Base-by-base conservation (phyloP, 352 stramenopile species). In the Globisporangium irregulare region DNA sequence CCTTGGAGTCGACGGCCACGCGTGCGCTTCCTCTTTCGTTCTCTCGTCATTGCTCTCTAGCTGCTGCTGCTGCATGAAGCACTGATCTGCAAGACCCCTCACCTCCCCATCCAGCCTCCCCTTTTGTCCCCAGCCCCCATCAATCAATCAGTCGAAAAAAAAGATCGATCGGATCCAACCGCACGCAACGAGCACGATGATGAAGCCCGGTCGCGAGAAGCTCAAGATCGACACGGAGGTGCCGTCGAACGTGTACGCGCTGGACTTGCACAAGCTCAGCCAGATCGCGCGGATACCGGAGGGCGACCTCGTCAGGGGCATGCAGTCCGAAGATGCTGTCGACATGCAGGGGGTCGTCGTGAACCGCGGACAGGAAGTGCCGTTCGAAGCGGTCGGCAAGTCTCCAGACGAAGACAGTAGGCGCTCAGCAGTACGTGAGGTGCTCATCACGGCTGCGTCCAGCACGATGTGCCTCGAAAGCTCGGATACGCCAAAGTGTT, bases 311-410 rank as follows among this genome's bases (percentile, higher is more conserved):
- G 82, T 94, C 59, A 72, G 74, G 8, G 79, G 82, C 36, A 89
- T 94, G 84, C 83, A 94, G 69, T 84, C 74, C 6, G 78, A 90
- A 29, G 79, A 91, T 55, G 82, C 84, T 18, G 83, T 92, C 36
- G 84, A 94, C 20, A 92, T 94, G 82, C 86, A 94, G 62, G 86
- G 86, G 63, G 81, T 94, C 43, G 77, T 94, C 54, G 86, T 94
- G 62, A 86, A 90, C 69, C 77, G 81, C 58, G 84, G 86, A 7
- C 81, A 92, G 64, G 82, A 92, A 15, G 86, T 94, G 46, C 82
- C 86, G 4, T 94, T 94, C 46, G 84, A 94, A 57, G 83, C 82
- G 6, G 84, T 94, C 32, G 86, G 83, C 55, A 90, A 88, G 71
- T 70, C 70, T 5, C 78, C 70, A 48, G 72, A 72, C 20, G 71